Evolutionary conservation across 139 green algal genomes (phyloP).

Genomic region (Coelastrella sp.): DNA sequence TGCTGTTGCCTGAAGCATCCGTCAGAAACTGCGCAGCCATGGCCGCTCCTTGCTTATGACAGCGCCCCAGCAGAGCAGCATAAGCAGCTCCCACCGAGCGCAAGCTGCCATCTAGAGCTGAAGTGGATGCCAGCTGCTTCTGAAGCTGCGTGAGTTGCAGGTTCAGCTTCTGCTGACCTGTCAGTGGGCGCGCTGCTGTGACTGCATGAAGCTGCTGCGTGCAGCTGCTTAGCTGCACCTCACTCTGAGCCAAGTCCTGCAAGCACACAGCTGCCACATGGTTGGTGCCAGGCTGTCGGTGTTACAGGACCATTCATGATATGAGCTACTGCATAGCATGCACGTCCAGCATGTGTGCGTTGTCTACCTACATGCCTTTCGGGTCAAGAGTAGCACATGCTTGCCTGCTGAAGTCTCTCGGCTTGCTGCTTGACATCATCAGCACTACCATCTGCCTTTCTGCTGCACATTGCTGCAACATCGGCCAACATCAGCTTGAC

Average conservation of each 20-base stretch:
- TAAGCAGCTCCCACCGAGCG: slow-evolving; percentile 66
- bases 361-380: no score
- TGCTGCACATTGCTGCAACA: slow-evolving; percentile 35
- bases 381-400: neutral
- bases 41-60: slow-evolving; percentile 48
- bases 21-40: slow-evolving; percentile 46
- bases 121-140: slow-evolving; percentile 57
- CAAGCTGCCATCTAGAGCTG: slow-evolving; percentile 61
- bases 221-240: no score
- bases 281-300: no score
- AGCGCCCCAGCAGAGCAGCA: slow-evolving; percentile 58
- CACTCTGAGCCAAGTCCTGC: no score
- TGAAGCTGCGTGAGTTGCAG: slow-evolving; percentile 5
- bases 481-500: slow-evolving; percentile 61
- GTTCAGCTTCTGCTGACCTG: slow-evolving; percentile 25
- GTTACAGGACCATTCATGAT: no score
- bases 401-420: slow-evolving; percentile 15
- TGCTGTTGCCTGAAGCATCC: neutral
- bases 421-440: neutral
- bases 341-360: no score
- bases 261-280: no score
- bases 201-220: neutral
- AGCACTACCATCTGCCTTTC: slow-evolving; percentile 11
- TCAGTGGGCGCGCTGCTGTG: neutral
- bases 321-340: no score